Conservation (phyloP, 78 protist genomes). For the Cavenderia fasciculata region DNA sequence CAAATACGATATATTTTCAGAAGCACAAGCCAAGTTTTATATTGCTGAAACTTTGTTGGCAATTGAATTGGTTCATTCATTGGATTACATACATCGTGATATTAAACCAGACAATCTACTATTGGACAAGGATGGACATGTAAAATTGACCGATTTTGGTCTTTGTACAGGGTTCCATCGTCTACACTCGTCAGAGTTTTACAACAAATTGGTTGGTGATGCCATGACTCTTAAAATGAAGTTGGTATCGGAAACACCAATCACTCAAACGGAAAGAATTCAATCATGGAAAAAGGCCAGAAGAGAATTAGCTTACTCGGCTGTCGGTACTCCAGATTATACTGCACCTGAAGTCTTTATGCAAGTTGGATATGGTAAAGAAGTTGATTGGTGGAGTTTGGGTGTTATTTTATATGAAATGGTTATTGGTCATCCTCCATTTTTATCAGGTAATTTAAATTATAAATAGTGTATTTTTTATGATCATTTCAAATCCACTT, state of each 20-base stretch:
- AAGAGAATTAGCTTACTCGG: constrained; percentile 82
- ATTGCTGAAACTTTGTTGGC: constrained; percentile 89
- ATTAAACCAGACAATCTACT: constrained; percentile 82
- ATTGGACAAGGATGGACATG: constrained; percentile 71
- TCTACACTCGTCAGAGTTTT: constrained; percentile 66
- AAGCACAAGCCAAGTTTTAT: constrained; percentile 88
- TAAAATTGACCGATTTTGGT: constrained; percentile 72
- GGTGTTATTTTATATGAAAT: constrained; percentile 92
- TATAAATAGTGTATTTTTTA: too few relatives aligned
- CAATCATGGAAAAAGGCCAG: constrained; percentile 78
- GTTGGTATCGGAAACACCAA: constrained; percentile 30
- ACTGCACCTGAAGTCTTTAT: constrained; percentile 93
- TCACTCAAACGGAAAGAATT: constrained; percentile 73
- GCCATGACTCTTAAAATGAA: constrained; percentile 69
- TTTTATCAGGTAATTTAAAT: too few relatives aligned
- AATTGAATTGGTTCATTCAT: constrained; percentile 86
- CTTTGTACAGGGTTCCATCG: constrained; percentile 81
- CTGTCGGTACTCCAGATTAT: constrained; percentile 94
- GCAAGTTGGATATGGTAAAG: constrained; percentile 87
- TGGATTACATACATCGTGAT: constrained; percentile 87
- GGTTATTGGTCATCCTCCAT: constrained; percentile 91
- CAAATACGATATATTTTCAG: constrained; percentile 78
- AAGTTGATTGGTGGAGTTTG: constrained; percentile 94
- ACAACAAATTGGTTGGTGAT: constrained; percentile 68
- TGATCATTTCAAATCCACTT: too few relatives aligned